Conservation (phyloP, 257 asterid species). For the Craterostigma plantagineum region DNA sequence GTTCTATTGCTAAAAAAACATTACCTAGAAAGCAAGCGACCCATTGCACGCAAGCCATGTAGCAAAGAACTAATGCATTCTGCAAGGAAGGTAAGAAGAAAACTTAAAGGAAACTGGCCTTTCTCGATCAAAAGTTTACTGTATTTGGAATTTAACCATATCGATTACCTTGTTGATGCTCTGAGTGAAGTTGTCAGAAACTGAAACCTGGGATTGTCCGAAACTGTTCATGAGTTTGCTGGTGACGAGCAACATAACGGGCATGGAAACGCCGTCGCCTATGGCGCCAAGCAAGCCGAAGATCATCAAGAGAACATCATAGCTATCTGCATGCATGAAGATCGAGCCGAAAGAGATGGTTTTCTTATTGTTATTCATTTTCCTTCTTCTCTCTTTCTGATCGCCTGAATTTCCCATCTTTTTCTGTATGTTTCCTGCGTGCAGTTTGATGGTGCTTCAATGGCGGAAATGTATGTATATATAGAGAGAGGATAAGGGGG, state of each 20-base stretch:
- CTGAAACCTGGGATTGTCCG: conserved; percentile 19
- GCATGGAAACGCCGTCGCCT: conserved; percentile 63
- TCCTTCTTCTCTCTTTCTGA: conserved; percentile 13
- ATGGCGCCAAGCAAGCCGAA: conserved; percentile 48
- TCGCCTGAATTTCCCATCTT: conserved; percentile 7
- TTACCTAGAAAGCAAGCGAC: conserved; percentile 66
- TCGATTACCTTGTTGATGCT: conserved; percentile 40
- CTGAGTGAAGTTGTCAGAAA: conserved; percentile 15
- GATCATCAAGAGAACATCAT: conserved; percentile 41
- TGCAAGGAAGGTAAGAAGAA: conserved; percentile 11
- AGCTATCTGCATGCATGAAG: conserved; percentile 54
- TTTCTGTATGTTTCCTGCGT: too few species aligned
- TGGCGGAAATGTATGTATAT: too few species aligned
- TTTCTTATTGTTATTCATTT: conserved; percentile 5
- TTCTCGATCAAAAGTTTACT: neutral
- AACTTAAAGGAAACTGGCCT: neutral
- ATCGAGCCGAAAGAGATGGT: conserved; percentile 20
- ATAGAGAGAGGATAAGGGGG: too few species aligned
- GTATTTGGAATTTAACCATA: neutral
- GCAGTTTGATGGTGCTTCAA: too few species aligned
- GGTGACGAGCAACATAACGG: conserved; percentile 38
- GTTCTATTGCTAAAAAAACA: neutral
- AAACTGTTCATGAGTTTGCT: conserved; percentile 55
- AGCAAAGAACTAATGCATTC: conserved; percentile 66
- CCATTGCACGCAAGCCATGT: conserved; percentile 65